A percentile compares a stretch with the other conserved stretches of the same genome.
Conservation (phyloP, 1,284 basidiomycete genomes). For the Xerocomus amazonicus region DNA sequence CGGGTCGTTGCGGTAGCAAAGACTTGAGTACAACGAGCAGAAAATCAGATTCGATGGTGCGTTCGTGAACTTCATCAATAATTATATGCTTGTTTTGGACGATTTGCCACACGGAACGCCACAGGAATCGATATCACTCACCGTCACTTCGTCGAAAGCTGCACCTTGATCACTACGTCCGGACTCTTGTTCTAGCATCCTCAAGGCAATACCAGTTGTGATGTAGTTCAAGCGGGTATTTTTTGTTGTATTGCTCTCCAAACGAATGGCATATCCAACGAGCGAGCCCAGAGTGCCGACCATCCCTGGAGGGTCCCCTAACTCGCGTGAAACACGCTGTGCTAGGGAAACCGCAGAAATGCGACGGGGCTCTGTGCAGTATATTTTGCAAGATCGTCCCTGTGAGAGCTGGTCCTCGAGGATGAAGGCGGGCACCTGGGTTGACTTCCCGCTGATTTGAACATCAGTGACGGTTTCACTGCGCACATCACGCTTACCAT, state of each 20-base stretch:
- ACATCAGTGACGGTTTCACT: slow-evolving; percentile 11
- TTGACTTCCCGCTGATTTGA: slow-evolving; percentile 84
- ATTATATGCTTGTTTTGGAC: slow-evolving; percentile 43
- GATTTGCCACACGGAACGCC: slow-evolving; percentile 1
- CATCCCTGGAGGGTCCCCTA: slow-evolving; percentile 83
- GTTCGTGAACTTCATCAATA: slow-evolving; percentile 87
- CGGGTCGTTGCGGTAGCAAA: slow-evolving; percentile 73
- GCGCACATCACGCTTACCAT: slow-evolving; percentile 51
- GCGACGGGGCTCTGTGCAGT: slow-evolving; percentile 93
- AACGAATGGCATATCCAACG: slow-evolving; percentile 92
- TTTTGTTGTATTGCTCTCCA: slow-evolving; percentile 85
- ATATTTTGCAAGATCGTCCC: slow-evolving; percentile 88
- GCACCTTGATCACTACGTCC: slow-evolving; percentile 64
- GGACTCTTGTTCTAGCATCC: slow-evolving; percentile 89
- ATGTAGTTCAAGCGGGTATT: slow-evolving; percentile 83
- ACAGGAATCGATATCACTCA: slow-evolving; percentile 32
- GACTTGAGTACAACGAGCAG: slow-evolving; percentile 93
- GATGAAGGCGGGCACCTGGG: slow-evolving; percentile 94
- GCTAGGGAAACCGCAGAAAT: slow-evolving; percentile 98
- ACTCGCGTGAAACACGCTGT: slow-evolving; percentile 90
- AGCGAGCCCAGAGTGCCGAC: slow-evolving; percentile 80
- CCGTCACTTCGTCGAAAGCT: slow-evolving; percentile 92
- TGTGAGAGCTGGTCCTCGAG: slow-evolving; percentile 85
- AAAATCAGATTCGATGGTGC: slow-evolving; percentile 97
- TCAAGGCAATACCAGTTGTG: slow-evolving; percentile 93